Conservation (phyloP, 257 asterid species). For the Solanum chiquidenum region DNA sequence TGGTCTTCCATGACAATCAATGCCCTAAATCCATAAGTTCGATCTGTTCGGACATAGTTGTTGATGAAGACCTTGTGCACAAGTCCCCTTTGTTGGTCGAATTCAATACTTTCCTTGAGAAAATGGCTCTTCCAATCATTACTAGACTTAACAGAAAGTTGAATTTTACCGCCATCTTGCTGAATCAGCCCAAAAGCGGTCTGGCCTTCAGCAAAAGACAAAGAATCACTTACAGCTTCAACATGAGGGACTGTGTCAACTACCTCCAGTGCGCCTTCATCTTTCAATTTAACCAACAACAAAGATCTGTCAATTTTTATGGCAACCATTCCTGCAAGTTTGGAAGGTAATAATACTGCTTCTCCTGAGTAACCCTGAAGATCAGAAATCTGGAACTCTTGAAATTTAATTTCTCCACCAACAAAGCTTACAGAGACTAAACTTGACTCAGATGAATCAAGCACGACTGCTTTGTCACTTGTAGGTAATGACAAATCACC, state of each 20-base stretch:
- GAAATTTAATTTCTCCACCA: slow-evolving; percentile 58
- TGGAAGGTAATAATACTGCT: slow-evolving; percentile 55
- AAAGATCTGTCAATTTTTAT: slow-evolving; percentile 27
- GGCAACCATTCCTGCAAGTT: slow-evolving; percentile 53
- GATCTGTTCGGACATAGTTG: slow-evolving; percentile 69
- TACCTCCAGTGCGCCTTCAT: slow-evolving; percentile 44
- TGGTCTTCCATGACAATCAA: slow-evolving; percentile 97
- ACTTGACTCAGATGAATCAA: slow-evolving; percentile 62
- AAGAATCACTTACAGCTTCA: slow-evolving; percentile 65
- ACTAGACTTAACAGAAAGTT: slow-evolving; percentile 55
- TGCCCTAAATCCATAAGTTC: slow-evolving; percentile 89
- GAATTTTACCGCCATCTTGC: slow-evolving; percentile 42
- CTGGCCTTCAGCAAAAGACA: slow-evolving; percentile 50
- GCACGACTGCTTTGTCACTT: slow-evolving; percentile 51
- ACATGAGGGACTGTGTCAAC: slow-evolving; percentile 40
- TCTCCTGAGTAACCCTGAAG: slow-evolving; percentile 43
- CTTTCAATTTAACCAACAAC: slow-evolving; percentile 40
- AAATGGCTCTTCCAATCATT: slow-evolving; percentile 55
- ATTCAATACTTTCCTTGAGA: slow-evolving; percentile 52
- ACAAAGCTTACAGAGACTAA: slow-evolving; percentile 48
- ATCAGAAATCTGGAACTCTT: slow-evolving; percentile 46
- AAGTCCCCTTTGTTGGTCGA: slow-evolving; percentile 67
- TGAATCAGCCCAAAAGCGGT: slow-evolving; percentile 69
- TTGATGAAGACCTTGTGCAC: slow-evolving; percentile 79
- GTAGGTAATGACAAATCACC: slow-evolving; percentile 67